phyloP scores from a whole-genome alignment of 2,329 filamentous ascomycete species.

The Fusarium sp. region DNA sequence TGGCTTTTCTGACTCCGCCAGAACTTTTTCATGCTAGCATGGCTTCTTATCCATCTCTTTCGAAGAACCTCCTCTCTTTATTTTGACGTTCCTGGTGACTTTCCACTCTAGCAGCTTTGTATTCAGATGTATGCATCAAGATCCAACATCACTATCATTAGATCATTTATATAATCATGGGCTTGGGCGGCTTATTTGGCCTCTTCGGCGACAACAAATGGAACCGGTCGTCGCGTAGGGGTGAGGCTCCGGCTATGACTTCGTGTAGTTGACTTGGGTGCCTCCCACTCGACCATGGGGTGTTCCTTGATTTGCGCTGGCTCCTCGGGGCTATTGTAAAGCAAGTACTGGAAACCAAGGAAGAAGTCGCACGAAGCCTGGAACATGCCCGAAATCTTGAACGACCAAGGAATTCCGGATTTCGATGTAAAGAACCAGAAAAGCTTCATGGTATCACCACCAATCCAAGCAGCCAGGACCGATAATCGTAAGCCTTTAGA shows the following conservation, averaged over 20 bases:
- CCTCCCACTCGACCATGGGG: slow-evolving; percentile 49
- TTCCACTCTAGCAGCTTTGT: slow-evolving; percentile 7
- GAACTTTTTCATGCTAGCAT: background rate
- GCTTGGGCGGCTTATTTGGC: slow-evolving; percentile 5
- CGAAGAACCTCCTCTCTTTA: background rate
- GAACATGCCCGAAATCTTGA: slow-evolving; percentile 85
- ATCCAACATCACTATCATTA: slow-evolving; percentile 24
- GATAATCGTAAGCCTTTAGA: slow-evolving; percentile 82
- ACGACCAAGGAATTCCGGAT: slow-evolving; percentile 76
- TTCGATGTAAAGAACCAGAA: slow-evolving; percentile 82
- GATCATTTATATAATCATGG: slow-evolving; percentile 19
- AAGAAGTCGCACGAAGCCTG: slow-evolving; percentile 80
- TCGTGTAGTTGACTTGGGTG: slow-evolving; percentile 39
- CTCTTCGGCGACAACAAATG: slow-evolving; percentile 48
- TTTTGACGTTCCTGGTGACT: background rate
- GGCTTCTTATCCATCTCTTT: slow-evolving; percentile 18
- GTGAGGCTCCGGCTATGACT: slow-evolving; percentile 50
- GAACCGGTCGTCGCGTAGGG: slow-evolving; percentile 52
- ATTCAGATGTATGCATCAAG: slow-evolving; percentile 6
- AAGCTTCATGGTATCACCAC: slow-evolving; percentile 87
- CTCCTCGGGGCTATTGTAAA: slow-evolving; percentile 67
- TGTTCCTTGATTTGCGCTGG: slow-evolving; percentile 50
- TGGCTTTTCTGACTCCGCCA: background rate
- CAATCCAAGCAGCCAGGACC: slow-evolving; percentile 79
- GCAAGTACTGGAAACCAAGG: slow-evolving; percentile 77